Conservation (phyloP, 2,329 filamentous ascomycete genomes). For the Chrysoporthe cubensis region DNA sequence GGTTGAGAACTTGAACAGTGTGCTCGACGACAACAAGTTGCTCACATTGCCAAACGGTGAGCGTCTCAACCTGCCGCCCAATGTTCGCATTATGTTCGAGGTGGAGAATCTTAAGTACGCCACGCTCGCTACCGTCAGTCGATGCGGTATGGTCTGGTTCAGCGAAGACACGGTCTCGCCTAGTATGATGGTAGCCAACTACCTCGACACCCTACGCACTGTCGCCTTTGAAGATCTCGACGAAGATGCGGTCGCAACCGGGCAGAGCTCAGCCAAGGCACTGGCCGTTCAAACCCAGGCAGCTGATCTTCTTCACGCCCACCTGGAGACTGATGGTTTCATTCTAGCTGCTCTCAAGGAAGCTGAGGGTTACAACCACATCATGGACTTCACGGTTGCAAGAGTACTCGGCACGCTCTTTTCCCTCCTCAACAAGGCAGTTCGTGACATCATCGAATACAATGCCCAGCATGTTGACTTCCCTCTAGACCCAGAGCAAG, state of each 20-base stretch:
- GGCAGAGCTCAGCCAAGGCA: constrained; percentile 76
- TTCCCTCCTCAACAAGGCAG: constrained; percentile 92
- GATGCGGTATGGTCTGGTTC: constrained; percentile 99
- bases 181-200: constrained; percentile 90
- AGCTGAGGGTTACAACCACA: constrained; percentile 82
- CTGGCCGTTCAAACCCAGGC: constrained; percentile 78
- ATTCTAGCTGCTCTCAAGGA: constrained; percentile 76
- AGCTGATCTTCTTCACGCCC: constrained; percentile 76
- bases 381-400: constrained; percentile 96
- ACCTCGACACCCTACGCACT: constrained; percentile 80
- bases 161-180: constrained; percentile 96
- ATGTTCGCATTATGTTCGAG: constrained; percentile 99
- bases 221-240: constrained; percentile 93
- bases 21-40: constrained; percentile 98
- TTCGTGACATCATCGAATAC: constrained; percentile 91
- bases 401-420: constrained; percentile 92
- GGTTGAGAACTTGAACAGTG: constrained; percentile 99
- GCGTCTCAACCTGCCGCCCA: constrained; percentile 88
- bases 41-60: constrained; percentile 97
- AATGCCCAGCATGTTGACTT: constrained; percentile 95
- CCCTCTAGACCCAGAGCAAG: constrained; percentile 84
- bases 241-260: constrained; percentile 81
- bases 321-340: constrained; percentile 79
- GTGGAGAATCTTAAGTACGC: constrained; percentile 98
- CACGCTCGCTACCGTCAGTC: constrained; percentile 96